Evolutionary conservation across 345 rosid species (phyloP).

Genomic region (Geranium rotundifolium): DNA sequence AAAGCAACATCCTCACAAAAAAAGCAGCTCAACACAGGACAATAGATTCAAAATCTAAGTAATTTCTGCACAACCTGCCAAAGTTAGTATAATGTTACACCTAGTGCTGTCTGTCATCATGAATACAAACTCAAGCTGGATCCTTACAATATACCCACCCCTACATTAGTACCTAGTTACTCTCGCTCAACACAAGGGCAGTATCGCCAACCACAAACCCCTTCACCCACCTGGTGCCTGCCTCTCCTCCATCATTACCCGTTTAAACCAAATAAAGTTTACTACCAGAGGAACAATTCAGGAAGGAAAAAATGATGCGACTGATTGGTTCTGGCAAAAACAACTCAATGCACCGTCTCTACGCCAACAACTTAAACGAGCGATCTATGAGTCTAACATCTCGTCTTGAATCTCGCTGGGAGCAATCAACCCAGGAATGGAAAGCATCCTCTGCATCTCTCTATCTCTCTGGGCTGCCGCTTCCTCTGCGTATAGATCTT

Average conservation of each 20-base stretch:
- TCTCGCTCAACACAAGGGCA: slow-evolving; percentile 21
- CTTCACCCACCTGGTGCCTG: not conserved
- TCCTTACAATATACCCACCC: not conserved
- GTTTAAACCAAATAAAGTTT: slow-evolving; percentile 3
- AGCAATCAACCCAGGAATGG: slow-evolving; percentile 67
- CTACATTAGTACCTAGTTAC: slow-evolving; percentile 42
- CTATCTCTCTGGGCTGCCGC: slow-evolving; percentile 66
- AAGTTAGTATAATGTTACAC: no score
- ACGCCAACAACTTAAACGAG: slow-evolving; percentile 13
- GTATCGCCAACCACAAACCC: slow-evolving; percentile 11
- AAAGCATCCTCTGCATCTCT: slow-evolving; percentile 64
- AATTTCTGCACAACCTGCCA: no score
- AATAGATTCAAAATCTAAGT: no score
- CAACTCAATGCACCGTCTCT: slow-evolving; percentile 8
- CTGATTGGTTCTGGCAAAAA: slow-evolving; percentile 15
- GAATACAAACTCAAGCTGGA: no score
- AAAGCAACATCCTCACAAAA: no score
- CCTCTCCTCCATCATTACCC: slow-evolving; percentile 5
- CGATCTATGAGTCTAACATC: slow-evolving; percentile 62
- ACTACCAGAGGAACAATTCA: slow-evolving; percentile 9
- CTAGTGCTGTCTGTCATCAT: no score
- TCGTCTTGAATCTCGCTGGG: slow-evolving; percentile 72
- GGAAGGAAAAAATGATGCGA: slow-evolving; percentile 12
- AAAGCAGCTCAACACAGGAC: no score
- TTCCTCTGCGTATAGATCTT: slow-evolving; percentile 71